These are phyloP conservation scores for Thermothielavioides terrestris DNA, from an alignment of 495 filamentous ascomycete species.

Conservation along the genomic window DNA sequence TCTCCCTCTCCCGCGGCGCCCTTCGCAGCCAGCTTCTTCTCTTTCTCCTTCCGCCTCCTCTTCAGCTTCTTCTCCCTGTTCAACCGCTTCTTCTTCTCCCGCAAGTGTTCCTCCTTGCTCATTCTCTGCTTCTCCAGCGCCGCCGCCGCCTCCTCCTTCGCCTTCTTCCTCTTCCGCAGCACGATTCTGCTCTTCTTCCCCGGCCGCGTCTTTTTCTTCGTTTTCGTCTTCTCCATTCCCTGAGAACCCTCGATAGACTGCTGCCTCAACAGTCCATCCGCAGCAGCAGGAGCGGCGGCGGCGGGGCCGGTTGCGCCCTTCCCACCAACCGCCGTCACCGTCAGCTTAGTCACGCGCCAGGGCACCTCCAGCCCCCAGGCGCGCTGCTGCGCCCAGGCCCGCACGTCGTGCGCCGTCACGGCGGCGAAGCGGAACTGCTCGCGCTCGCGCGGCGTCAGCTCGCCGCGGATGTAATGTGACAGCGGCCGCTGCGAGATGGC, in stretches of 20 bases:
- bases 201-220: constrained; percentile 35
- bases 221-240: not conserved
- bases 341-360: constrained; percentile 44
- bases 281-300: not conserved
- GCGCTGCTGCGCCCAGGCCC: constrained; percentile 30
- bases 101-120: constrained; percentile 41
- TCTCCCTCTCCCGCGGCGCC: constrained; percentile 9
- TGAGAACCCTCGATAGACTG: not conserved
- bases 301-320: not conserved
- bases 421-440: constrained; percentile 31
- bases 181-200: constrained; percentile 48
- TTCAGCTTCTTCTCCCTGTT: constrained; percentile 47
- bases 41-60: constrained; percentile 41
- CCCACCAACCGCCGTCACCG: constrained; percentile 7
- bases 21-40: constrained; percentile 34
- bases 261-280: not conserved
- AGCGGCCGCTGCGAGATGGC: constrained; percentile 31
- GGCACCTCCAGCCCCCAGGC: constrained; percentile 47
- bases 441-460: constrained; percentile 23
- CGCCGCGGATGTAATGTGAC: constrained; percentile 38
- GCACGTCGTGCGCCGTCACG: constrained; percentile 38
- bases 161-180: constrained; percentile 31
- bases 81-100: constrained; percentile 46
- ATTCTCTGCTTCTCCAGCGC: constrained; percentile 22
- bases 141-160: constrained; percentile 22